Percentiles rank a stretch among this genome's conserved stretches.
phyloP scores from a whole-genome alignment of 1,284 basidiomycete species.

The Anthracocystis panici-leucophaei region DNA sequence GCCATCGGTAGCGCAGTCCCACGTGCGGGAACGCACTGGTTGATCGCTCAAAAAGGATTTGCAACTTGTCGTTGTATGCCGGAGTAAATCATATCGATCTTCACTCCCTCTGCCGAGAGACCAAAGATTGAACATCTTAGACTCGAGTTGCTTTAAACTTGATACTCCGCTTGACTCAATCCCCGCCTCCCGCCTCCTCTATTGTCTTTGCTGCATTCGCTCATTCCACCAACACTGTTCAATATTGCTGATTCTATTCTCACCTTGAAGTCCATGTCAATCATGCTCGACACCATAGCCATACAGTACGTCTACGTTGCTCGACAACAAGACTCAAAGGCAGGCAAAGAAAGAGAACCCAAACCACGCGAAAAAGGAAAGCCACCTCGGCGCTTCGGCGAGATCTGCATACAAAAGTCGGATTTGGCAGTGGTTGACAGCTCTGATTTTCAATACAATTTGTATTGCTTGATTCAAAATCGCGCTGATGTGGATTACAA shows the following conservation, averaged over 20 bases:
- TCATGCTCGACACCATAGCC: no score
- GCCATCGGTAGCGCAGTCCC: neutral
- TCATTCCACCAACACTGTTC: no score
- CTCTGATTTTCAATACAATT: neutral
- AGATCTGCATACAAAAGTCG: slow-evolving; percentile 7
- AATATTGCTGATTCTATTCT: no score
- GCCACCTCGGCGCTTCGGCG: slow-evolving; percentile 10
- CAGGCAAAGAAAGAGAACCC: neutral
- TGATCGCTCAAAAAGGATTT: neutral
- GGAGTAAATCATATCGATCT: neutral
- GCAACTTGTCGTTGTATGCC: no score
- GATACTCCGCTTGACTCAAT: neutral
- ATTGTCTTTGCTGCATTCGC: no score
- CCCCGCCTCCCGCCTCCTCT: neutral
- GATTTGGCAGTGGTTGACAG: slow-evolving; percentile 11
- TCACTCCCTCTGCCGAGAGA: neutral
- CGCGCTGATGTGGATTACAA: neutral
- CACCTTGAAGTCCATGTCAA: no score
- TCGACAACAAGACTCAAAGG: neutral
- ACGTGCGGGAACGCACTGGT: neutral
- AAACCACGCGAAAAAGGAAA: neutral
- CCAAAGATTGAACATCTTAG: neutral
- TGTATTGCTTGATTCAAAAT: neutral
- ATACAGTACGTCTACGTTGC: no score
- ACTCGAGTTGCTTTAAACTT: no score